Conservation (phyloP, 208 protist genomes). For the Trypanosomatidae sp. region DNA sequence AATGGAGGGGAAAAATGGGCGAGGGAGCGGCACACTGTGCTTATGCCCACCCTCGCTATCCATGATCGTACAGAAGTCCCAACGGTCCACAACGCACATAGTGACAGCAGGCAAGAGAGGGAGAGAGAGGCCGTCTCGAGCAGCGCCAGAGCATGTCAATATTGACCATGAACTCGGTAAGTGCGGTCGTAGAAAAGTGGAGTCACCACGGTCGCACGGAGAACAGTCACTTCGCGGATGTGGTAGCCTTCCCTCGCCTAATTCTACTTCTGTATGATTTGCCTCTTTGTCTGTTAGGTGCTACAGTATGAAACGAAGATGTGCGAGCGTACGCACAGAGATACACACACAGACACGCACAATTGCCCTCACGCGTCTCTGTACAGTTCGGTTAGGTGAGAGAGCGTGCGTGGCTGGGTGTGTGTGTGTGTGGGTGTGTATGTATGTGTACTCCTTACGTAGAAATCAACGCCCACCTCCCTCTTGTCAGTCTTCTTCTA, state of each 20-base stretch:
- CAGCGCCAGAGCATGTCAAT: not conserved
- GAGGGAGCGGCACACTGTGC: not conserved
- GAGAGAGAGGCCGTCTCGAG: not conserved
- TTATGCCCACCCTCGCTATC: not conserved
- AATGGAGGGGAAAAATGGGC: not conserved
- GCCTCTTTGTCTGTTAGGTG: not conserved
- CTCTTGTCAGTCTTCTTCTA: not conserved
- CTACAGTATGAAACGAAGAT: not conserved
- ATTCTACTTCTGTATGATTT: not conserved
- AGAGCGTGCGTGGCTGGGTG: not conserved
- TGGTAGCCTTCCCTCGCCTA: not conserved
- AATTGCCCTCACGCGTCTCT: not conserved
- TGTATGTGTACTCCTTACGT: not conserved
- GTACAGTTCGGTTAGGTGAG: not conserved
- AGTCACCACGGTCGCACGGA: not conserved
- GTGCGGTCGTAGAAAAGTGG: not conserved
- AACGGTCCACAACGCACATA: not conserved
- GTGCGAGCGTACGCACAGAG: not conserved
- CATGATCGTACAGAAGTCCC: not conserved
- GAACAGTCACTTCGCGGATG: not conserved
- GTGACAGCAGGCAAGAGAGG: not conserved
- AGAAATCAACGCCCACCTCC: not conserved
- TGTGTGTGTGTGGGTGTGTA: not conserved
- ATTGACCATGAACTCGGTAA: not conserved
- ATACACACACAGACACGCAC: slow-evolving; percentile 4